Percentiles rank a stretch among this genome's conserved stretches.
Evolutionary conservation across 2,329 filamentous ascomycete species (phyloP).

Genomic region (Calycina marina): DNA sequence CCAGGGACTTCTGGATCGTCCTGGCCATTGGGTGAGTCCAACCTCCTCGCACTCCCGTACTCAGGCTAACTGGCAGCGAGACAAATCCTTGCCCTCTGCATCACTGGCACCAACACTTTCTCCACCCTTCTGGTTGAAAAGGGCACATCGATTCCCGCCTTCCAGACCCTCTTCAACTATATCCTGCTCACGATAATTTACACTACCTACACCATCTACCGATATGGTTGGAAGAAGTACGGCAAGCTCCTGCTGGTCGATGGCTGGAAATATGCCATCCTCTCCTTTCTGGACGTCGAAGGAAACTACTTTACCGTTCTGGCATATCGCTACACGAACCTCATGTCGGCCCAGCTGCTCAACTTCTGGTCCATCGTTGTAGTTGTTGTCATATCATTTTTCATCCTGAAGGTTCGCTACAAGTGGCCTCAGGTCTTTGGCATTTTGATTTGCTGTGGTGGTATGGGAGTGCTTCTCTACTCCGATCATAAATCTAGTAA

Average conservation of each 20-base stretch:
- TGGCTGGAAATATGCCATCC: slow-evolving; percentile 88
- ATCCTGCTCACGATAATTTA: slow-evolving; percentile 71
- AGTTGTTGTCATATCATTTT: slow-evolving; percentile 73
- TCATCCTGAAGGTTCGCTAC: slow-evolving; percentile 78
- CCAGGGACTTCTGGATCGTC: slow-evolving; percentile 77
- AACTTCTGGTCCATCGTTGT: slow-evolving; percentile 98
- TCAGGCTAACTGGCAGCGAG: slow-evolving; percentile 22
- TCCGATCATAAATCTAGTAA: slow-evolving; percentile 72
- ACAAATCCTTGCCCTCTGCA: slow-evolving; percentile 76
- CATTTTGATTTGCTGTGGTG: slow-evolving; percentile 81
- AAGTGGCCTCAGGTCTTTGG: slow-evolving; percentile 71
- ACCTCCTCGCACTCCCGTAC: background rate
- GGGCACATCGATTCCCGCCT: slow-evolving; percentile 75
- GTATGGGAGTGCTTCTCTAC: slow-evolving; percentile 72
- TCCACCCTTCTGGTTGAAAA: slow-evolving; percentile 53
- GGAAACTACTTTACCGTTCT: slow-evolving; percentile 97
- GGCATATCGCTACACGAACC: slow-evolving; percentile 76
- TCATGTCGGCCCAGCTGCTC: slow-evolving; percentile 84
- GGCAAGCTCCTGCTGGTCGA: slow-evolving; percentile 46
- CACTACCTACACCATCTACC: slow-evolving; percentile 62
- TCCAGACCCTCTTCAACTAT: slow-evolving; percentile 95
- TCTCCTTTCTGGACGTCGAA: slow-evolving; percentile 86
- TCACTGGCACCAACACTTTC: slow-evolving; percentile 87
- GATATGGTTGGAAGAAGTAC: slow-evolving; percentile 64
- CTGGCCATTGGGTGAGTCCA: slow-evolving; percentile 51